Evolutionary conservation across 495 filamentous ascomycete genomes (phyloP), one percentile per base, ranked within the genome.

Genomic region (Aspergillus nidulans): DNA sequence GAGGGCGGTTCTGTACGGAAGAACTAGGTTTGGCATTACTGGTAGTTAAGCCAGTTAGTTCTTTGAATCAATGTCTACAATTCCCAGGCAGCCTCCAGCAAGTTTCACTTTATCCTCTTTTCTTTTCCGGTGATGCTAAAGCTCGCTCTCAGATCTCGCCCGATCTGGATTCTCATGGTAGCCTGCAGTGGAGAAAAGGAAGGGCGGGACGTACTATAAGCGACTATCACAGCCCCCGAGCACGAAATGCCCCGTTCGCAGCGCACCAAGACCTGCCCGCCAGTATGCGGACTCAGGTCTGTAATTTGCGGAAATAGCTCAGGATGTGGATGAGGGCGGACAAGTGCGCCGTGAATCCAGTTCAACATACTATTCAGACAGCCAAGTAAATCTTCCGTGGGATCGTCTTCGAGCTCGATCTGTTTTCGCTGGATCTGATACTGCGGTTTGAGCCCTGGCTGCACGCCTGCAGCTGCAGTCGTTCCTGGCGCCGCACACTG

Each of bases 171-270:
- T 4, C 9, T 9, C 26, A 9, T 7, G 36, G 18, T 39, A 39
- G 18, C 12, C 15, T 4, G 8, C 3, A 2, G n/a, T 16, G 36
- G n/a, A 6, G 15, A 36, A 7, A 6, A 34, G 21, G 15, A 6
- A 25, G 10, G 23, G 16, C n/a, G 18, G 18, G 10, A 46, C n/a
- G 21, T 43, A 56, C 53, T 32, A 43, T 44, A 56, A 16, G 53
- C 53, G 26, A 56, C 32, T 13, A 56, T 32, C 6, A 56, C 45
- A 12, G 45, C 25, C 10, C 53, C 53, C 20, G 53, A 56, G 1
- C 53, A 24, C 23, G 53, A 56, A 7, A 56, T 41, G 4, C 53
- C 53, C 25, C 44, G 34, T 25, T 43, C 34, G 13, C 53, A 56
- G 20, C 49, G 53, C 3, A 56, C 53, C 12, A 56, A 26, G 2